Evolutionary conservation across 495 filamentous ascomycete genomes (phyloP).

Genomic region (Astrothelium subdiscretum): DNA sequence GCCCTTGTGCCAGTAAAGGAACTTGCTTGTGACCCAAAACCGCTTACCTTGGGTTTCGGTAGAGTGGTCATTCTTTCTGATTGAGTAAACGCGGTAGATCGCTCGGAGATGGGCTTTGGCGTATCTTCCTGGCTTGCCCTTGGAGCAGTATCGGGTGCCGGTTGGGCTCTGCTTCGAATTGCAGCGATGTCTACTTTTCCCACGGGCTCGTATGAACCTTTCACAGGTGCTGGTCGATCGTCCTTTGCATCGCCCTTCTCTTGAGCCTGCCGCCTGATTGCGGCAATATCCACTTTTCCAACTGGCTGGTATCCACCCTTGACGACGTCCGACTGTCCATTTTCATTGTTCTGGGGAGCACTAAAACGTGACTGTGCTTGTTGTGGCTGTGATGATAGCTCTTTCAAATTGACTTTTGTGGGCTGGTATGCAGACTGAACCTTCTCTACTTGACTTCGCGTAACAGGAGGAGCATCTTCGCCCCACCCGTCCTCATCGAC

Average conservation of each 20-base stretch:
- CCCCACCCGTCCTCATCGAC: constrained; percentile 82
- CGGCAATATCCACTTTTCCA: constrained; percentile 91
- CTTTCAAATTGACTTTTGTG: constrained; percentile 81
- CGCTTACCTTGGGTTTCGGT: constrained; percentile 88
- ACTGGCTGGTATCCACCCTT: constrained; percentile 90
- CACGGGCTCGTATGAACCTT: constrained; percentile 83
- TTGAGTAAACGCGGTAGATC: constrained; percentile 52
- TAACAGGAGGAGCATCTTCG: constrained; percentile 80
- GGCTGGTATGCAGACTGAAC: constrained; percentile 86
- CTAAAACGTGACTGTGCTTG: constrained; percentile 47
- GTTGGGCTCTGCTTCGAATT: constrained; percentile 71
- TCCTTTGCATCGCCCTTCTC: constrained; percentile 47
- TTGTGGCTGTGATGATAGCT: constrained; percentile 58
- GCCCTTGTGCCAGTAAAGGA: constrained; percentile 78
- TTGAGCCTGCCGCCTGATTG: constrained; percentile 67
- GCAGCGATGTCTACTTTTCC: constrained; percentile 93
- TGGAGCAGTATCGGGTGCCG: constrained; percentile 27
- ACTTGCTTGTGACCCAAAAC: constrained; percentile 59
- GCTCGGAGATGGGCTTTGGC: constrained; percentile 51
- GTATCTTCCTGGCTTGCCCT: constrained; percentile 35
- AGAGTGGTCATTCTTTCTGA: constrained; percentile 75
- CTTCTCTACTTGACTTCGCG: constrained; percentile 80
- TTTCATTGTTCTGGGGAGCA: constrained; percentile 23
- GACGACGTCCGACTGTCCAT: constrained; percentile 52
- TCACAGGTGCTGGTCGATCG: constrained; percentile 70